A percentile compares a stretch with the other conserved stretches of the same genome.
Conservation (phyloP, 495 filamentous ascomycete genomes). For the Acidomyces sp. region DNA sequence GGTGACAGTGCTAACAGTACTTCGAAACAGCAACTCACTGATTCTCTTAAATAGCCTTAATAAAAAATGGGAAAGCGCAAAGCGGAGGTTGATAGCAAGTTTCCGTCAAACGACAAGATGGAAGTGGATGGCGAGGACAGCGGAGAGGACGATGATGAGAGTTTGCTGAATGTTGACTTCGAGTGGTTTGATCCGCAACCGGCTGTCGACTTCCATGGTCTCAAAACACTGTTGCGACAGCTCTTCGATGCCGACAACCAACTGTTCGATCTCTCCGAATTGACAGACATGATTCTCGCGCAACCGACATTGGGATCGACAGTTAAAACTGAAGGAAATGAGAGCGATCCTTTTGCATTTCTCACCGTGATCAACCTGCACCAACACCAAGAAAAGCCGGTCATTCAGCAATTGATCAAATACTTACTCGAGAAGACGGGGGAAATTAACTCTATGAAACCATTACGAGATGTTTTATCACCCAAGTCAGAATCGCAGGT, state of each 20-base stretch:
- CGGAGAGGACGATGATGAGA: conserved; percentile 40
- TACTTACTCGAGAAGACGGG: conserved; percentile 51
- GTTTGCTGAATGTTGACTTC: conserved; percentile 92
- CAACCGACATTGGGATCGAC: conserved; percentile 85
- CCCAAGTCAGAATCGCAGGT: conserved; percentile 43
- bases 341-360: conserved; percentile 90
- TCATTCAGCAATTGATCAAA: conserved; percentile 50
- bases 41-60: no score
- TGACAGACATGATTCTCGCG: conserved; percentile 76
- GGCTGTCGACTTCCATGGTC: conserved; percentile 83
- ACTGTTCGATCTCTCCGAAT: conserved; percentile 71
- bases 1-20: no score
- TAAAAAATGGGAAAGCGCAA: conserved; percentile 19
- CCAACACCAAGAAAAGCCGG: conserved; percentile 61
- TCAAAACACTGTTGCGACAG: conserved; percentile 81
- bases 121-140: conserved; percentile 18
- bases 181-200: conserved; percentile 95
- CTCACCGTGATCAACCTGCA: conserved; percentile 76
- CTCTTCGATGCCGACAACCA: conserved; percentile 81
- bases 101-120: conserved; percentile 11
- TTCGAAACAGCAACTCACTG: no score
- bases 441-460: conserved; percentile 77
- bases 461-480: conserved; percentile 65
- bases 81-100: conserved; percentile 9
- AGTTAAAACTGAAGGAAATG: conserved; percentile 87